phyloP scores from a whole-genome alignment of 2,329 filamentous ascomycete species.

The Colletotrichum plurivorum region DNA sequence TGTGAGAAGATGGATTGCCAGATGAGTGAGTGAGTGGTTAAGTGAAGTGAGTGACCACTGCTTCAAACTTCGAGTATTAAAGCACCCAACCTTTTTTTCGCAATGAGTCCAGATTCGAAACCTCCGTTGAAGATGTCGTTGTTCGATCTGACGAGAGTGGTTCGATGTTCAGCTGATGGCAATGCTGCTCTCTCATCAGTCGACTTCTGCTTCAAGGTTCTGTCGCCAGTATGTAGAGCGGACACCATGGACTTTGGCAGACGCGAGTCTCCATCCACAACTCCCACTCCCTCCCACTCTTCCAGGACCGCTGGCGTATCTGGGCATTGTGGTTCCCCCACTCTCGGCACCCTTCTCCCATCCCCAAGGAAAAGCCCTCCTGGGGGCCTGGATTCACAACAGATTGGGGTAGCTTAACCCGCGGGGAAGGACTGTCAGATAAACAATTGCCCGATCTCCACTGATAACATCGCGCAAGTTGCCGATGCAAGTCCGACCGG shows the following conservation, averaged over 20 bases:
- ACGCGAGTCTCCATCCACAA: background rate
- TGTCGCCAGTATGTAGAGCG: no score
- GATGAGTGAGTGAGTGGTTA: background rate
- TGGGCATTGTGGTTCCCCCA: conserved; percentile 10
- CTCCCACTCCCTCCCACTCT: conserved; percentile 9
- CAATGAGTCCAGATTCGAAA: background rate
- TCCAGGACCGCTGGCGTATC: background rate
- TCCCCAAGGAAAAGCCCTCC: no score
- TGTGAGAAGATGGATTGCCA: background rate
- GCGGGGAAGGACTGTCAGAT: no score
- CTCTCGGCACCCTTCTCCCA: conserved; percentile 2
- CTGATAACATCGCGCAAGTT: conserved; percentile 11
- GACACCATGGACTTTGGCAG: no score
- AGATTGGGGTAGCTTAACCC: background rate
- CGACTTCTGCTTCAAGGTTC: no score
- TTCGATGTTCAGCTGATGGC: conserved; percentile 22
- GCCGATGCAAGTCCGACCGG: conserved; percentile 3
- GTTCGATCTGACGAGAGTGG: background rate
- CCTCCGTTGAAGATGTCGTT: background rate
- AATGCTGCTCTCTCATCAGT: background rate
- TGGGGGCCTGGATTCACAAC: background rate
- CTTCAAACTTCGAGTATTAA: background rate
- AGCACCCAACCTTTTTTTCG: no score
- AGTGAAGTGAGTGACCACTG: background rate
- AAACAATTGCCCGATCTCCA: background rate